Evolutionary conservation across 2,329 filamentous ascomycete genomes (phyloP), one percentile per base, ranked within the genome.

Genomic region (Nigrograna mackinnonii): DNA sequence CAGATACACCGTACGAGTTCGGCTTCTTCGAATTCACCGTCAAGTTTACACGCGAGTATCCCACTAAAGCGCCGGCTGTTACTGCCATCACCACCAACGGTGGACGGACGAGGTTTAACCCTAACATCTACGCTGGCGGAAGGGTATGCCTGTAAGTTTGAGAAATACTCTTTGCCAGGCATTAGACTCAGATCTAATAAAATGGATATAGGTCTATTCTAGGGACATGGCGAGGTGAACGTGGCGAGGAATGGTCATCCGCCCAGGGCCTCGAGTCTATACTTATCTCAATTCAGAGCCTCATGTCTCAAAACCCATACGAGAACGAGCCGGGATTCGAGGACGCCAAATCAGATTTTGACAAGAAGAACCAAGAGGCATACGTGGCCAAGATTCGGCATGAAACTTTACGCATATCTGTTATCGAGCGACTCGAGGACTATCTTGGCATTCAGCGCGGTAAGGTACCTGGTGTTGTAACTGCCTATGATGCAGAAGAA

Each of bases 261-360:
- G 94, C 92, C 1, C 94, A 97, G 67, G 92, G 94, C 5, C 77
- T 99, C 1, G 94, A 97, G 67, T 97, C 92, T 1, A 89, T 97
- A 36, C 71, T 99, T 35, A 82, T 97, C 39, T 97, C 92, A 4
- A 96, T 99, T 43, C 94, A 99, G 69, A 96, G 91, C 66, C 76
- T 99, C 33, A 91, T 99, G 86, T 96, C 91, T 1, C 73, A 83
- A 20, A 96, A 96, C 57, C 94, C 92, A 0, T 97, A 96, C 69
- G 89, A 94, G 64, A 96, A 97, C 58, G 94, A 99, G 66, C 94
- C 94, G 1, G 94, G 94, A 5, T 96, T 89, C 56, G 92, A 97
- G 65, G 80, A 87, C 46, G 81, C 85, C 11, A 86, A 85, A 34
- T 78, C 80, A 6, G 71, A 78, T 1, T 71, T 77, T 4, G 90